Base-by-base conservation (phyloP, 2,329 filamentous ascomycete species). In the Triangularia verruculosa region DNA sequence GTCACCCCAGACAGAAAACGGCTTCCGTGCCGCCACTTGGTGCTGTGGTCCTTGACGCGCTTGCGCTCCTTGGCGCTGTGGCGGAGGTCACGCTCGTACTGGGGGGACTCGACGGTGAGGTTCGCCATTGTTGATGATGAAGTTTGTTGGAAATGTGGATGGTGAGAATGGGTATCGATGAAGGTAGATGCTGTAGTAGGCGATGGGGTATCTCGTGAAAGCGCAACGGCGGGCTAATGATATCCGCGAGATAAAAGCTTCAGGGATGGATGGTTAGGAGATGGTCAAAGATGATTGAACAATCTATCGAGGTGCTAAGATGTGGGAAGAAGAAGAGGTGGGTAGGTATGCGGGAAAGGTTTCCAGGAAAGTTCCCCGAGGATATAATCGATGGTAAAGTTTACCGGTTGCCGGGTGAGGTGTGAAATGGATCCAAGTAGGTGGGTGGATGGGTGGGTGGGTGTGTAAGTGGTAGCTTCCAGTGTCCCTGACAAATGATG, bases 71-170 rank as follows among this genome's bases (percentile, higher is more conserved):
- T 76, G 64, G 75, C 72, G 59, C 73, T 74, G 71, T 78, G 77
- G 72, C 80, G 79, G 39, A 82, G 69, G 69, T 82, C 80, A 63
- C 79, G 78, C 66, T 77, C 74, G 65, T 68, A 72, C 66, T 75
- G 72, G 39, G 70, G 66, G 15, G 51, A 54, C 25, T 61, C 27
- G 73, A 70, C 59, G 67, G 63, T 17, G 62, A 54, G 63, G 70
- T 39, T 27, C 17, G 57, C 53, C 51, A 60, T 54, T 39, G 17
- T 58, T n/a, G 5, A n/a, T n/a, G 13, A 20, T n/a, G 13, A 20
- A n/a, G 6, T 5, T 52, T 4, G 13, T 39, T n/a, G 34, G 2
- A 34, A 12, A 13, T 34, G n/a, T 32, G n/a, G n/a, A n/a, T n/a
- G n/a, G 8, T 47, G 39, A 47, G 30, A 12, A 7, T 3, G 30